Base-by-base conservation (phyloP, 208 protist species). In the Acanthamoeba healyi region DNA sequence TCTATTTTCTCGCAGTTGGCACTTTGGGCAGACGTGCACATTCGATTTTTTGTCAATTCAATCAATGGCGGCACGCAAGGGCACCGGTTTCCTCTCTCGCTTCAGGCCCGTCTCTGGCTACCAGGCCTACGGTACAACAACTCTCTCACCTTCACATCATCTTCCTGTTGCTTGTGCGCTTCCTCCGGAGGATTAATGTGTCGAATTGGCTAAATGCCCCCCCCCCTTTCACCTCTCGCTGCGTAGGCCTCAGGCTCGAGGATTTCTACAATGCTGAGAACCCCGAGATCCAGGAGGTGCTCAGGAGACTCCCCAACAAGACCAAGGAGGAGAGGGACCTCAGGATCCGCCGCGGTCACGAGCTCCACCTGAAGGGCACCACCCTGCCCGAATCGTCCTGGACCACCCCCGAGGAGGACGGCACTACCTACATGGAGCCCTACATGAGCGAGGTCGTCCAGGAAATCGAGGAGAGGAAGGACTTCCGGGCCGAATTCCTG, bases 391-490 rank as follows among this genome's bases (percentile, higher is more conserved):
- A 92, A 46, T 49, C 34, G 1, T 72, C 24, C 1, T 92, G 86
- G 86, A 92, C 86, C 17, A 40, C 56, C 61, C 86, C 86, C 22
- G 86, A 92, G 44, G 86, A 92, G 34, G 86, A 92, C 19, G 44
- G 49, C 32, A 10, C 10, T 5, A 49, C 86, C 86, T 92, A 92
- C 86, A 77, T 92, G 54, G 86, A 92, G 61, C 86, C 86, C 38
- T 92, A 92, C 40, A 72, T 92, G 32, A 92, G 56, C 36, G 86
- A 92, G 34, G 86, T 92, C 1, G 36, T 77, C 34, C 86, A 92
- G 38, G 86, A 92, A 92, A 77, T 92, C 63, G 56, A 92, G 86
- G 86, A 92, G 86, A 92, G 86, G 63, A 65, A 74, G 49, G 86
- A 92, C 38, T 92, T 77, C 86, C 54, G 86, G 81, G 40, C 81